Percentiles rank a stretch among this genome's conserved stretches.
Conservation (phyloP, 2,329 filamentous ascomycete genomes). For the Leptographium procerum region DNA sequence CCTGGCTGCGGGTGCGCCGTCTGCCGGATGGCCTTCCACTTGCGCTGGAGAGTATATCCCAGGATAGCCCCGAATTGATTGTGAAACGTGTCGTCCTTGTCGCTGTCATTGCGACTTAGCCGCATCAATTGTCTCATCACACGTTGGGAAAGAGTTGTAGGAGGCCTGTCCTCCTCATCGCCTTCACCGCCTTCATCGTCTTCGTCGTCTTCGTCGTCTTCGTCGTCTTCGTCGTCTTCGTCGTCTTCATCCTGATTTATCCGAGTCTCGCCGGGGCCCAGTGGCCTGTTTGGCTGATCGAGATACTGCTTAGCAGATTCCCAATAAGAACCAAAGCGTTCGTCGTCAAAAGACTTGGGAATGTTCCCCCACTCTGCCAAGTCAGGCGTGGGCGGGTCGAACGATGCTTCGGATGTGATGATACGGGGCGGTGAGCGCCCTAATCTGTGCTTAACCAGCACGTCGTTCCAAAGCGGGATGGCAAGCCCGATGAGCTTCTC, state of each 20-base stretch:
- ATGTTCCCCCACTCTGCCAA: too few species aligned
- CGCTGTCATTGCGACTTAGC: too few species aligned
- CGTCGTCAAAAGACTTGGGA: background rate
- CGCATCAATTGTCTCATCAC: too few species aligned
- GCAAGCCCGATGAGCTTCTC: constrained; percentile 24
- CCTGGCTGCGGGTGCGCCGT: constrained; percentile 12
- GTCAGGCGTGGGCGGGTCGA: background rate
- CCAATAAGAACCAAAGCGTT: background rate
- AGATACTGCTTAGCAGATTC: background rate
- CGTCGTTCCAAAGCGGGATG: constrained; percentile 28
- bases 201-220: background rate
- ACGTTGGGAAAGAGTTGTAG: too few species aligned
- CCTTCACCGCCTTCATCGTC: too few species aligned
- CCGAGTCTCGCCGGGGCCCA: too few species aligned
- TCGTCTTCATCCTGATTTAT: background rate
- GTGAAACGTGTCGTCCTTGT: too few species aligned
- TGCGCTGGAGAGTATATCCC: background rate
- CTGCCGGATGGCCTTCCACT: constrained; percentile 6
- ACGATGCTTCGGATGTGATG: background rate
- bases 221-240: background rate
- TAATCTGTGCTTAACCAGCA: constrained; percentile 5
- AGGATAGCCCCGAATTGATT: too few species aligned
- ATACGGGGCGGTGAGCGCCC: background rate
- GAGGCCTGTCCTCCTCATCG: constrained; percentile 15
- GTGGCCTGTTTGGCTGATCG: background rate